These are phyloP conservation scores for Aspergillus pseudoviridinutans DNA, from an alignment of 2,329 filamentous ascomycete species.

Conservation along the genomic window DNA sequence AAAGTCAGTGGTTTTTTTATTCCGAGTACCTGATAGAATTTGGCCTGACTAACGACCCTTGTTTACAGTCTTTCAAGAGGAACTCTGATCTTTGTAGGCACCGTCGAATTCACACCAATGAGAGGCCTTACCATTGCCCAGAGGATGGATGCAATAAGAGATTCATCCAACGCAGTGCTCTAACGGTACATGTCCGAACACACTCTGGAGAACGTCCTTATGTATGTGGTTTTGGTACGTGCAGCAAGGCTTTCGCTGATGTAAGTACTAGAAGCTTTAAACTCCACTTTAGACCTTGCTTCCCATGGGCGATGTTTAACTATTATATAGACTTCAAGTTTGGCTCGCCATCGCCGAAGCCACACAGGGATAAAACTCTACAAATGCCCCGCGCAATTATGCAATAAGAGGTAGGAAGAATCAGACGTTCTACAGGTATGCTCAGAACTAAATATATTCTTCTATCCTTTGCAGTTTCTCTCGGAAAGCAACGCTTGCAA, in stretches of 20 bases:
- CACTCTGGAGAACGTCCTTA: conserved; percentile 45
- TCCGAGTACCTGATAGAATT: too few species aligned
- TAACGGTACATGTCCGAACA: conserved; percentile 45
- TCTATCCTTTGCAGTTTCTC: conserved; percentile 27
- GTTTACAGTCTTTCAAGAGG: conserved; percentile 44
- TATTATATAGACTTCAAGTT: conserved; percentile 34
- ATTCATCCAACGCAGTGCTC: conserved; percentile 46
- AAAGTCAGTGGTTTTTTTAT: background rate
- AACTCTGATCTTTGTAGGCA: conserved; percentile 47
- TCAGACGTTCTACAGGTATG: background rate
- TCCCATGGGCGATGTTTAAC: too few species aligned
- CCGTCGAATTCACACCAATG: conserved; percentile 47
- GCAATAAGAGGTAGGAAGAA: conserved; percentile 33
- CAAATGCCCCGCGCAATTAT: conserved; percentile 38
- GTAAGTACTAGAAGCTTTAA: conserved; percentile 24
- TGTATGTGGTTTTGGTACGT: conserved; percentile 40
- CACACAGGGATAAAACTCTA: conserved; percentile 39
- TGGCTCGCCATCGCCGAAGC: conserved; percentile 38
- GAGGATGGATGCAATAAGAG: conserved; percentile 44
- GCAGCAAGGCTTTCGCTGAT: conserved; percentile 43
- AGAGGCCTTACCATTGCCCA: conserved; percentile 44
- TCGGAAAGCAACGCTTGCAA: conserved; percentile 40
- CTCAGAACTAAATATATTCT: background rate
- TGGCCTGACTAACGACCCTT: background rate
- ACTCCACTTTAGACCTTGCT: background rate